Conservation (phyloP, 2,329 filamentous ascomycete genomes). For the Simplicillium aogashimaense region DNA sequence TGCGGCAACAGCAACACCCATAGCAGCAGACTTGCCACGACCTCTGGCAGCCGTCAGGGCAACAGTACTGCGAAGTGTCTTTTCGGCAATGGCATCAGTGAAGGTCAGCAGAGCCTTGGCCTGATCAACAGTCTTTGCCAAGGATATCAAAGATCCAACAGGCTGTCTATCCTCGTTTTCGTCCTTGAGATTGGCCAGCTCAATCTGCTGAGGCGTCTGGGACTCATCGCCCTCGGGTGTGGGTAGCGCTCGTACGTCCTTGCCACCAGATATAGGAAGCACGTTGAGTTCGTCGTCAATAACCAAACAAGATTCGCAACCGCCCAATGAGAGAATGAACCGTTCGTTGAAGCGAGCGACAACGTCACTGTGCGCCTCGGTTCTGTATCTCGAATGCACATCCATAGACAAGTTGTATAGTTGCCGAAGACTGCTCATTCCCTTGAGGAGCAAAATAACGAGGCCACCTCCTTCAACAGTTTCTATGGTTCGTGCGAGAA, state of each 20-base stretch:
- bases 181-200: constrained; percentile 82
- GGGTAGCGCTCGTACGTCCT: constrained; percentile 74
- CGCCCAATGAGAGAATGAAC: constrained; percentile 90
- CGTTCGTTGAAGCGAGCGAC: constrained; percentile 95
- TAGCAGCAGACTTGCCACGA: constrained; percentile 90
- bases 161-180: constrained; percentile 76
- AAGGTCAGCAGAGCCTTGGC: constrained; percentile 96
- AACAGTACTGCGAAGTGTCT: constrained; percentile 88
- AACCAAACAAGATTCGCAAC: constrained; percentile 87
- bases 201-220: constrained; percentile 60
- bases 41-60: constrained; percentile 88
- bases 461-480: constrained; percentile 94
- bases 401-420: constrained; percentile 97
- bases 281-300: constrained; percentile 98
- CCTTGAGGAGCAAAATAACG: constrained; percentile 83
- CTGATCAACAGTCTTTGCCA: constrained; percentile 88
- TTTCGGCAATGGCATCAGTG: constrained; percentile 91
- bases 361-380: constrained; percentile 91
- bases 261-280: constrained; percentile 89
- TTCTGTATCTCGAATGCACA: constrained; percentile 90
- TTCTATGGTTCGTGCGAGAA: constrained; percentile 88
- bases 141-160: constrained; percentile 70
- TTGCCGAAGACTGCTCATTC: constrained; percentile 95
- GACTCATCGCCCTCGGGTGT: constrained; percentile 64
- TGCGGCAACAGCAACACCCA: constrained; percentile 88